Conservation (phyloP, 192 early-diverging fungal genomes). For the Dissophora globulifera region DNA sequence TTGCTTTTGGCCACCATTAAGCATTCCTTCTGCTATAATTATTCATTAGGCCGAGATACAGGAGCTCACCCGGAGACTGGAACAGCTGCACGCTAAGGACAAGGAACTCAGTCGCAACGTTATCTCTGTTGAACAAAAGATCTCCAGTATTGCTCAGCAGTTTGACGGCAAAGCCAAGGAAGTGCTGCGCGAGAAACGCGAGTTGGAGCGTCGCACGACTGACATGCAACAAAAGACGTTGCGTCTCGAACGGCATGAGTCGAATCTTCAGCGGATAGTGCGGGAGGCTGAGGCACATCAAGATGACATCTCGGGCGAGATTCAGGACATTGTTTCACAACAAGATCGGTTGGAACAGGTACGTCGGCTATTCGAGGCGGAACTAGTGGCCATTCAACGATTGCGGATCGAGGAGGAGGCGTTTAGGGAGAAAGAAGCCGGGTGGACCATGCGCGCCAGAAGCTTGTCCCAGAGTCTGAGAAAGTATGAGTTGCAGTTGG, state of each 20-base stretch:
- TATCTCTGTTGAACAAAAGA: conserved; percentile 14
- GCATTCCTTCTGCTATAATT: background rate
- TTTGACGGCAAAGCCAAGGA: conserved; percentile 27
- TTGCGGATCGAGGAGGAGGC: conserved; percentile 25
- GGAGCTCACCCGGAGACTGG: conserved; percentile 15
- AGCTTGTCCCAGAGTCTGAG: conserved; percentile 3
- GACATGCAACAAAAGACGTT: conserved; percentile 5
- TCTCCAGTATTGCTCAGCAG: conserved; percentile 17
- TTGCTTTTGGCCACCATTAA: no score
- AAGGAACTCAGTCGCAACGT: conserved; percentile 13
- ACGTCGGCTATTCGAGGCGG: conserved; percentile 16
- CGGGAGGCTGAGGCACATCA: conserved; percentile 3
- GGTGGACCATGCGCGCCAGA: conserved; percentile 26
- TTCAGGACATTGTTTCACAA: conserved; percentile 19
- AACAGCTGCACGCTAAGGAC: conserved; percentile 15
- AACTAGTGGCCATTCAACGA: conserved; percentile 10
- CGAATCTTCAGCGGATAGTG: conserved; percentile 4
- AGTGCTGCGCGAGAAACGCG: conserved; percentile 17
- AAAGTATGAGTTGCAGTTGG: conserved; percentile 5
- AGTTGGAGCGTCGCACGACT: conserved; percentile 16
- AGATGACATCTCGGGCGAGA: conserved; percentile 6
- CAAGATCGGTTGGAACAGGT: conserved; percentile 17
- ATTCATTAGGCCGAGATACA: conserved; percentile 32
- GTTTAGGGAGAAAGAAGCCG: conserved; percentile 37
- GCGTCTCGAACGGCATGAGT: conserved; percentile 22